Evolutionary conservation across 345 rosid species (phyloP), one percentile per base, ranked within the genome.

Genomic region (Dimocarpus longan): DNA sequence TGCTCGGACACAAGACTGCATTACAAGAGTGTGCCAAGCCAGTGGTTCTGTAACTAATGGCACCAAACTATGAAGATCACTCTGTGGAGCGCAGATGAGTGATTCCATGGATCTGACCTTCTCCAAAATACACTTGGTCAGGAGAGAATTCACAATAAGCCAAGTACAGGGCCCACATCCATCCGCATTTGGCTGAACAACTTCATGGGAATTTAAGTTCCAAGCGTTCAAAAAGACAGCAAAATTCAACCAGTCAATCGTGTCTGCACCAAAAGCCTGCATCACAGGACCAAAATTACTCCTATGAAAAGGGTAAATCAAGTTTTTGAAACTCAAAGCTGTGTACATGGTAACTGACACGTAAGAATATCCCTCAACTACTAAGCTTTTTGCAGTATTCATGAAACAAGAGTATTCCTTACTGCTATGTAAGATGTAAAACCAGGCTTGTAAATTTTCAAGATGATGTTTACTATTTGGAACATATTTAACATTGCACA

Each of bases 141-240:
- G 83, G 66, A 97, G 79, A 42, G 86, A 74, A 84, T 87, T 91
- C 42, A 96, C 87, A 75, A 78, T 68, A 50, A 80, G 84, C 93
- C 91, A 90, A 74, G 87, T 62, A 70, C 76, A 82, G 69, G 40
- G 76, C 21, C 77, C 76, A 40, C 50, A 44, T 68, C 79, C 84
- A 26, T 72, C 82, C 16, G 76, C 82, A 73, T 75, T 82, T 21
- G 79, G 84, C 69, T 44, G 84, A 43, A 71, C 81, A 26, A 83
- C 79, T 81, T 90, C 93, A 37, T 83, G 85, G 56, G 95, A 89
- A 79, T 76, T 88, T 85, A 93, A 81, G 78, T 88, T 94, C 95
- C 91, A 94, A 13, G 97, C 97, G 48, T 91, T 94, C 75, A 85
- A 85, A 84, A 97, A 92, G 68, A 94, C 95, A 7, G 95, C 88